A percentile compares a stretch with the other conserved stretches of the same genome.
phyloP scores from a whole-genome alignment of 73 alveolate genomes.

The Paramecium caudatum region DNA sequence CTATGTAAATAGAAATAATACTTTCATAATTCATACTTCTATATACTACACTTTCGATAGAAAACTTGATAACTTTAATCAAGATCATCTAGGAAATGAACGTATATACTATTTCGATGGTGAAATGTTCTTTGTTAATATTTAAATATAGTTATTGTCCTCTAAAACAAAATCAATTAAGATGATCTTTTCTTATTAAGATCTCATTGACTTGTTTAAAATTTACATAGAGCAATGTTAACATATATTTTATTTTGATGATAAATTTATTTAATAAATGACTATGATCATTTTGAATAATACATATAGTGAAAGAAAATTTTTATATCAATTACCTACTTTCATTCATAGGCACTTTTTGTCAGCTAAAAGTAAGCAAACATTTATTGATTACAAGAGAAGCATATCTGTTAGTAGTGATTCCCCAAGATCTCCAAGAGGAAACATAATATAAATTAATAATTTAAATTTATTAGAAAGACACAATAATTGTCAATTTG shows the following conservation, averaged over 20 bases:
- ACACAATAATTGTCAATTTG: constrained; percentile 58
- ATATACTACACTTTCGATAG: constrained; percentile 40
- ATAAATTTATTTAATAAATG: neutral
- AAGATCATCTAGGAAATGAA: constrained; percentile 7
- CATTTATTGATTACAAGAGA: constrained; percentile 31
- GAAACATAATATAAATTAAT: constrained; percentile 15
- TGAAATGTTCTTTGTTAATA: constrained; percentile 8
- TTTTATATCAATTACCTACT: constrained; percentile 43
- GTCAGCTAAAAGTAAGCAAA: neutral
- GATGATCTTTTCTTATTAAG: constrained; percentile 31
- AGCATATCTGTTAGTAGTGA: constrained; percentile 18
- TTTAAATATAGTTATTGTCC: neutral
- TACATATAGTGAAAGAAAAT: constrained; percentile 57
- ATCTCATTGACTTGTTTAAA: constrained; percentile 17
- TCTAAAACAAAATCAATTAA: constrained; percentile 51
- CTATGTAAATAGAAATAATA: neutral
- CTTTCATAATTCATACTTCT: neutral
- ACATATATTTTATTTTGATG: constrained; percentile 37
- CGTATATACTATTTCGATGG: constrained; percentile 62
- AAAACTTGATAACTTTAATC: constrained; percentile 7
- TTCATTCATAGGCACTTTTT: constrained; percentile 22
- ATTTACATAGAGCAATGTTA: neutral
- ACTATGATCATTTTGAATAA: constrained; percentile 13
- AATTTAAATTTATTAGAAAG: constrained; percentile 54
- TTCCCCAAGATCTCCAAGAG: constrained; percentile 25